Evolutionary conservation across 768 basidiomycete species (phyloP), one percentile per base, ranked within the genome.

Genomic region (Leccinum subtestaceum): DNA sequence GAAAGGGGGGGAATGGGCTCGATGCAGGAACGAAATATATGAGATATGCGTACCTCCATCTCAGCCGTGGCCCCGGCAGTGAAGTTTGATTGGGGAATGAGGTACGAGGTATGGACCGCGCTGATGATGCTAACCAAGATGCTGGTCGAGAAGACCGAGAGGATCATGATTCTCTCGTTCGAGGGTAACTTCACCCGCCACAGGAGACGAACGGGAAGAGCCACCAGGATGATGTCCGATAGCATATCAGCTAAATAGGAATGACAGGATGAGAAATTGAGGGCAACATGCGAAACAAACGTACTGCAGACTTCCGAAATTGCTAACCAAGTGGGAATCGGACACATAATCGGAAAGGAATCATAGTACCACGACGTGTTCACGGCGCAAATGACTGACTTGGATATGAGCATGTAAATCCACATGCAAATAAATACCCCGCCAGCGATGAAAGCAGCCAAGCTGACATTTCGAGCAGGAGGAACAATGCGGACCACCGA

Each of bases 241-340:
- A 81, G 5, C 8, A 77, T 65, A 59, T 84, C 81, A 52, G 83
- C 82, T 84, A 57, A 23, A 49, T 1, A 10, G 29, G 21, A 17
- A 43, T 19, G 9, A 19, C n/a, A 34, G 3, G 13, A 25, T 56
- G 27, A 59, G 38, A 25, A 45, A 40, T 19, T 3, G 11, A 9
- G 9, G 17, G 10, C 1, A 29, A 3, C 15, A 10, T 1, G 2
- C 6, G 43, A 32, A 9, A 40, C 10, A 27, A 5, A 76, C 83
- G 60, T 59, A 84, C 84, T 79, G 58, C 76, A 74, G 53, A 85
- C 70, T 65, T 85, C 82, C n/a, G 75, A 75, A 8, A 84, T 67
- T 0, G 79, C 84, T 15, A 86, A 76, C 63, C 80, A 75, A 31
- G 72, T 70, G 25, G 74, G 74, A 17, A 83, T 73, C 19, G 69